A percentile compares a stretch with the other conserved stretches of the same genome.
phyloP scores from a whole-genome alignment of 352 stramenopile genomes.

The Phytophthora nicotianae region DNA sequence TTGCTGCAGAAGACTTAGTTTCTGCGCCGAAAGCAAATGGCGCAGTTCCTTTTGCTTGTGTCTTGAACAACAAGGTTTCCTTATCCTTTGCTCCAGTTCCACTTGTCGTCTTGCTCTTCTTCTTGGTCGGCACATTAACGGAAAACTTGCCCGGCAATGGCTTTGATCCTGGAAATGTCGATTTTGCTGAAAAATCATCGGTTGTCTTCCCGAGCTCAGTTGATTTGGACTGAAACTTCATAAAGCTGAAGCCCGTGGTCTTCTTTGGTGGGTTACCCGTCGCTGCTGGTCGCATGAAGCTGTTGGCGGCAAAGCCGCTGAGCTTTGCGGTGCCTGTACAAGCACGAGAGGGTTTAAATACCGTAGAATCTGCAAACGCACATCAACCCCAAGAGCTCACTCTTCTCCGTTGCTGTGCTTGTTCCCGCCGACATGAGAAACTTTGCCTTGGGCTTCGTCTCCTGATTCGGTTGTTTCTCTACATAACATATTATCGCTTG shows the following conservation, averaged over 20 bases:
- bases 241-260: slow-evolving; percentile 28
- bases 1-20: slow-evolving; percentile 25
- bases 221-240: slow-evolving; percentile 25
- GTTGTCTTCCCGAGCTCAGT: slow-evolving; percentile 4
- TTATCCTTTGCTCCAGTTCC: slow-evolving; percentile 11
- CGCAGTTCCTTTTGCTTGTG: slow-evolving; percentile 11
- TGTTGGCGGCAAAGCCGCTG: slow-evolving; percentile 15
- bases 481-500: neutral
- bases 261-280: slow-evolving; percentile 14
- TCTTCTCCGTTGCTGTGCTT: slow-evolving; percentile 6
- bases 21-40: slow-evolving; percentile 29
- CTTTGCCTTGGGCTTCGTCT: slow-evolving; percentile 26
- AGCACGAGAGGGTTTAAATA: neutral
- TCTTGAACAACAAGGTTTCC: slow-evolving; percentile 11
- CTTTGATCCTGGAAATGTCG: slow-evolving; percentile 15
- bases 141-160: slow-evolving; percentile 28
- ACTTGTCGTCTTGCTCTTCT: neutral
- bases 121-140: slow-evolving; percentile 13
- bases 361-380: neutral
- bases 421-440: slow-evolving; percentile 16
- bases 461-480: slow-evolving; percentile 26
- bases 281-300: slow-evolving; percentile 16
- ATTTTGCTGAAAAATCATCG: slow-evolving; percentile 4
- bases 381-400: neutral
- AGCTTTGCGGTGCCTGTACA: slow-evolving; percentile 13